Evolutionary conservation across 2,329 filamentous ascomycete genomes (phyloP).

Genomic region (Tolypocladium guangdongense): DNA sequence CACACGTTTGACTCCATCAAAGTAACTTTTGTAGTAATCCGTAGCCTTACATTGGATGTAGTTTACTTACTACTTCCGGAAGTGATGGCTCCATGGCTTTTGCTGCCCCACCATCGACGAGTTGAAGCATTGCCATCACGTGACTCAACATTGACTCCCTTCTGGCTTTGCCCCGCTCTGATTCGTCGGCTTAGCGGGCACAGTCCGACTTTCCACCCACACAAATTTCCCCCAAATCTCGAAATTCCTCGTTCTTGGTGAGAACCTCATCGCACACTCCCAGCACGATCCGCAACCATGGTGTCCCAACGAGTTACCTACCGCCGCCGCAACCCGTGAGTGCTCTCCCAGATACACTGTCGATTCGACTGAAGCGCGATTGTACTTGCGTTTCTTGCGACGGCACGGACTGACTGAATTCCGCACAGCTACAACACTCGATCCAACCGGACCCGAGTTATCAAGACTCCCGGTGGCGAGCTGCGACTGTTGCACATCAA

Average conservation of each 20-base stretch:
- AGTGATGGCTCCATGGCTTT: not conserved
- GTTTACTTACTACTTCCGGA: not conserved
- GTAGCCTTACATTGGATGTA: no score
- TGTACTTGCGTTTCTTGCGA: constrained; percentile 1
- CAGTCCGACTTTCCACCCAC: constrained; percentile 25
- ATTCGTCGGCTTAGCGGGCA: constrained; percentile 28
- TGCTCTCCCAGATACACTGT: constrained; percentile 14
- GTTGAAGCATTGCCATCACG: not conserved
- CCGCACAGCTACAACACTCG: constrained; percentile 82
- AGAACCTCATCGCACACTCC: constrained; percentile 24
- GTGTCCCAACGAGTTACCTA: constrained; percentile 51
- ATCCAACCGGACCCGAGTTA: constrained; percentile 90
- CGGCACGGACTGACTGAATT: constrained; percentile 12
- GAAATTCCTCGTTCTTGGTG: constrained; percentile 27
- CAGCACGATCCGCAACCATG: constrained; percentile 42
- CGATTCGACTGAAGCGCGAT: constrained; percentile 3
- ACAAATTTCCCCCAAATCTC: constrained; percentile 32
- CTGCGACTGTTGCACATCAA: constrained; percentile 98
- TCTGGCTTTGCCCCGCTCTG: constrained; percentile 10
- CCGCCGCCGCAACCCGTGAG: constrained; percentile 73
- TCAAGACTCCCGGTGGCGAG: constrained; percentile 95
- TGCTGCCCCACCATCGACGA: not conserved
- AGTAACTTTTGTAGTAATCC: no score
- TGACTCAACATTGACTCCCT: not conserved
- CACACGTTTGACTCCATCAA: no score